Conservation (phyloP, 2,329 filamentous ascomycete genomes). For the Zelopaecilomyces penicillatus region DNA sequence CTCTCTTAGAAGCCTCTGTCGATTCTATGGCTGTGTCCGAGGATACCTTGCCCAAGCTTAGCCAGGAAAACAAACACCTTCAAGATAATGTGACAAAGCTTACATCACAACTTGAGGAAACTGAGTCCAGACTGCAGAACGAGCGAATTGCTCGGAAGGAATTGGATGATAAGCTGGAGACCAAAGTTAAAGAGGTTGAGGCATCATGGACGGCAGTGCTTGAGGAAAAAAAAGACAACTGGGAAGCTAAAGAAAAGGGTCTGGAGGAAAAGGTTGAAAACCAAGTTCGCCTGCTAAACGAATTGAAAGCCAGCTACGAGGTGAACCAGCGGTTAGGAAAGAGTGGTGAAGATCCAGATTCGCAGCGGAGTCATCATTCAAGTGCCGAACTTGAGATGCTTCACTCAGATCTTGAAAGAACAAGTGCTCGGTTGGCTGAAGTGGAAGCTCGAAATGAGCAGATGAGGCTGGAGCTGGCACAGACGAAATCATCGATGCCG, state of each 20-base stretch:
- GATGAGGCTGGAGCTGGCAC: slow-evolving; percentile 79
- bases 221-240: slow-evolving; percentile 91
- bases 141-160: slow-evolving; percentile 66
- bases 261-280: slow-evolving; percentile 91
- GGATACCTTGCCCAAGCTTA: slow-evolving; percentile 83
- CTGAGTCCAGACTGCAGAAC: slow-evolving; percentile 69
- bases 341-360: slow-evolving; percentile 53
- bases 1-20: slow-evolving; percentile 89
- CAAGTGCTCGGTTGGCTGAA: slow-evolving; percentile 77
- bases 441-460: slow-evolving; percentile 93
- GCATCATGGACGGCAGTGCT: slow-evolving; percentile 82
- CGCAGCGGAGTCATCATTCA: slow-evolving; percentile 58
- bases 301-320: slow-evolving; percentile 95
- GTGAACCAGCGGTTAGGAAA: slow-evolving; percentile 83
- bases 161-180: slow-evolving; percentile 69
- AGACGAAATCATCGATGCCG: slow-evolving; percentile 63
- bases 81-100: slow-evolving; percentile 68
- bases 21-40: slow-evolving; percentile 88
- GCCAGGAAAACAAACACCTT: slow-evolving; percentile 81
- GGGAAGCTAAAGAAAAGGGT: slow-evolving; percentile 85
- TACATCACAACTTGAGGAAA: slow-evolving; percentile 73
- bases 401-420: slow-evolving; percentile 81
- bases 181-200: slow-evolving; percentile 81
- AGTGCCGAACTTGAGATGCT: slow-evolving; percentile 92
- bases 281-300: slow-evolving; percentile 83